These are phyloP conservation scores for Pleurotus djamor DNA, from an alignment of 768 basidiomycete genomes.

Conservation along the genomic window DNA sequence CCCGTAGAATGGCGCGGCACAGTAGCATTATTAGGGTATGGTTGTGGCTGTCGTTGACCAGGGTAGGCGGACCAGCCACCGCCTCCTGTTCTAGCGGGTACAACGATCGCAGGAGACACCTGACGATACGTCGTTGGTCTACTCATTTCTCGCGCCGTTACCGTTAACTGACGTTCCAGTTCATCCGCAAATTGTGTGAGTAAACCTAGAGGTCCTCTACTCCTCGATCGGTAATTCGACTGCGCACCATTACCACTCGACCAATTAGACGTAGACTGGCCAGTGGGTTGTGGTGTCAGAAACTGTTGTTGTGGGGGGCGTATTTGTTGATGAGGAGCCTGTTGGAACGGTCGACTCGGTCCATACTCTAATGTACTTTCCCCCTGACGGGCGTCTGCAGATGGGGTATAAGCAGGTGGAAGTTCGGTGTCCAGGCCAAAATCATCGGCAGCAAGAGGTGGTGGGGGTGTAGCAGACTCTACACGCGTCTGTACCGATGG, in stretches of 20 bases:
- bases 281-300: constrained; percentile 11
- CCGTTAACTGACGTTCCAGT: background rate
- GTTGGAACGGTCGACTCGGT: constrained; percentile 26
- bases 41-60: background rate
- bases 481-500: background rate
- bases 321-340: constrained; percentile 19
- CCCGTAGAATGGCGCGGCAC: background rate
- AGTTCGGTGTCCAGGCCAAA: constrained; percentile 43
- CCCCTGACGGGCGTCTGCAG: constrained; percentile 49
- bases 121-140: constrained; percentile 1
- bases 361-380: constrained; percentile 65
- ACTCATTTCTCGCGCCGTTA: background rate
- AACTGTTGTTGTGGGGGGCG: constrained; percentile 14
- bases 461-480: background rate
- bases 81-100: background rate
- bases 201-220: background rate
- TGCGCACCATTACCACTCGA: constrained; percentile 18
- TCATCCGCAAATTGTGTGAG: constrained; percentile 1
- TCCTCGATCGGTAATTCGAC: background rate
- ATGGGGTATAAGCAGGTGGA: constrained; percentile 70
- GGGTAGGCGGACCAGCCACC: background rate
- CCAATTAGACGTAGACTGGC: constrained; percentile 12
- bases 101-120: background rate
- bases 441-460: background rate
- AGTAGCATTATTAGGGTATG: background rate